phyloP scores from a whole-genome alignment of 148 eudicot species.

The Oxyria digyna region DNA sequence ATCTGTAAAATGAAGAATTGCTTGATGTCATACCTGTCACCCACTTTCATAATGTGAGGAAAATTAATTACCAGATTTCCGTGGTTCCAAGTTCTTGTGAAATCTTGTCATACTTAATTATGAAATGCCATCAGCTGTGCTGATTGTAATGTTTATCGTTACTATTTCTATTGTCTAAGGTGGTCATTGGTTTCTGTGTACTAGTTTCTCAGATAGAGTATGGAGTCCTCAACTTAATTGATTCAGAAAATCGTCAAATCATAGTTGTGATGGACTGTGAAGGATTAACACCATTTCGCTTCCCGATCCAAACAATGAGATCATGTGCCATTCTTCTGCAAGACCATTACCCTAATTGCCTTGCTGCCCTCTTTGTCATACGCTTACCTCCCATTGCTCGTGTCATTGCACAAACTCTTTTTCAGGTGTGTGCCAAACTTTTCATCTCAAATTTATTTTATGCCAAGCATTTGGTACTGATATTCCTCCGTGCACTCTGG shows the following conservation, averaged over 20 bases:
- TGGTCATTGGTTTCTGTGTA: constrained; percentile 5
- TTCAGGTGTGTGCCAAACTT: constrained; percentile 29
- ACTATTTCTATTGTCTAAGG: background rate
- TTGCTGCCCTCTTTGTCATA: constrained; percentile 41
- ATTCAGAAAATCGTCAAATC: constrained; percentile 31
- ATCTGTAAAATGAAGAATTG: background rate
- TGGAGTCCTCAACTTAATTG: constrained; percentile 39
- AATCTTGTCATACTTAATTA: background rate
- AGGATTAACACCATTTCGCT: constrained; percentile 52
- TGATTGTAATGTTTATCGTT: background rate
- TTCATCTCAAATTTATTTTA: background rate
- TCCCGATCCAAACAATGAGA: constrained; percentile 58
- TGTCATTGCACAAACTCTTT: constrained; percentile 39
- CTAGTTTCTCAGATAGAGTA: constrained; percentile 68
- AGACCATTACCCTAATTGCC: constrained; percentile 69
- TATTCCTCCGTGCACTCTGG: no score
- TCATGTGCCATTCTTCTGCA: constrained; percentile 54
- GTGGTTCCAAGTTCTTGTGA: background rate
- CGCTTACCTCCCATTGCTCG: constrained; percentile 46
- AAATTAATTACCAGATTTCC: background rate
- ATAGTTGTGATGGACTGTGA: constrained; percentile 68
- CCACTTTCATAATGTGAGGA: background rate
- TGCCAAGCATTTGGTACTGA: background rate
- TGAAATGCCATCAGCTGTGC: background rate
- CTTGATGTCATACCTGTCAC: background rate